Evolutionary conservation across 192 early-diverging fungal genomes (phyloP).

Genomic region (Coemansia sp.): DNA sequence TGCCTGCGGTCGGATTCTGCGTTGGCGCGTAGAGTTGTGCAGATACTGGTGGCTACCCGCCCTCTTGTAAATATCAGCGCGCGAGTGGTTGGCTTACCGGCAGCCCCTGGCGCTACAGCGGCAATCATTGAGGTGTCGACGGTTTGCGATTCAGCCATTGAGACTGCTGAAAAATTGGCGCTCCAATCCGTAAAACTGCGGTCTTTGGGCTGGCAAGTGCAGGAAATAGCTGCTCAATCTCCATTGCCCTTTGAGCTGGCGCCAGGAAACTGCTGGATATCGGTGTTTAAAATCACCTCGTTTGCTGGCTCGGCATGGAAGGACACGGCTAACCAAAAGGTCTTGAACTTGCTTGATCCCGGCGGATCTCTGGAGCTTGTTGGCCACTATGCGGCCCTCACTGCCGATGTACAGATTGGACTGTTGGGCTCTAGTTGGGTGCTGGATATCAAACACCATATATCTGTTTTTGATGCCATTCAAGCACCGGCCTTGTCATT

Average conservation of each 20-base stretch:
- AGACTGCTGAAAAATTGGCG: conserved; percentile 1
- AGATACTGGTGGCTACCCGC: conserved; percentile 30
- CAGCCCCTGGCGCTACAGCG: conserved; percentile 29
- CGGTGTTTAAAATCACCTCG: conserved; percentile 19
- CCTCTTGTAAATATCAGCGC: conserved; percentile 23
- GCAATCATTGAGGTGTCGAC: conserved; percentile 28
- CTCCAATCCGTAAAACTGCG: conserved; percentile 12
- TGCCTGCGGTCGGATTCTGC: background rate
- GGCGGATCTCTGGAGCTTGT: background rate
- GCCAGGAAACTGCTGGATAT: conserved; percentile 16
- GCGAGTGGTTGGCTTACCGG: conserved; percentile 21
- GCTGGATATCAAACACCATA: conserved; percentile 4
- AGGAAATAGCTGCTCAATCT: conserved; percentile 13
- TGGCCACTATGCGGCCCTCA: background rate
- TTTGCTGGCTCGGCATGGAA: conserved; percentile 1
- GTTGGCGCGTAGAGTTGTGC: conserved; percentile 19
- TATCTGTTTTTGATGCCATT: background rate
- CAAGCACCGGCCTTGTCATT: background rate
- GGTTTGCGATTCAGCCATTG: conserved; percentile 8
- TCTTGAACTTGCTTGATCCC: conserved; percentile 18
- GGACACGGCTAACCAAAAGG: conserved; percentile 1
- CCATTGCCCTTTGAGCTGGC: conserved; percentile 13
- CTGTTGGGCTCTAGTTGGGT: background rate
- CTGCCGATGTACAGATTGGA: background rate
- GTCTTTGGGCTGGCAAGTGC: conserved; percentile 32